Evolutionary conservation across 805 yeast species (phyloP), one percentile per base, ranked within the genome.

Genomic region (Candida vartiovaarae): DNA sequence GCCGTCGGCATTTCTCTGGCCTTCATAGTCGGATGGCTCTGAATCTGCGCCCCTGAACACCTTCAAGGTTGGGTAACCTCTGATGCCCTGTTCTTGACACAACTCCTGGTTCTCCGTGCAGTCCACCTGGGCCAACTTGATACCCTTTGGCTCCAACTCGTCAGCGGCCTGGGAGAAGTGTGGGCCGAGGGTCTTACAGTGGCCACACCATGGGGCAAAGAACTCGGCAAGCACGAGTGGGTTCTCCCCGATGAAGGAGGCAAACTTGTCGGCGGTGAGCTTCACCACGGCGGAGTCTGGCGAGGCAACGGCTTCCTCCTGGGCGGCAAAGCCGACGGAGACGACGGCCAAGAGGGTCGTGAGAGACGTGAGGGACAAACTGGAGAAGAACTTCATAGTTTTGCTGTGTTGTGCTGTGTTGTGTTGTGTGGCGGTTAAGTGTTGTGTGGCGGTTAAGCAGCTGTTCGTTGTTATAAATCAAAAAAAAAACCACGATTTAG

Each of bases 181-280:
- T 32, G 96, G 96, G 9, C 88, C 95, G 52, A 87, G 68, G 40
- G 75, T 76, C 72, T 90, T 88, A 75, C 97, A 90, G 70, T 90
- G 93, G 15, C 96, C 96, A 74, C 97, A 90, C 97, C 98, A 91
- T 62, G 97, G 95, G 15, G 95, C 95, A 63, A 82, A 87, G 67
- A 87, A 87, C 66, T 87, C 95, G 23, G 91, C 84, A 49, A 87
- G 68, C 24, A 87, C 95, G 53, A 90, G 72, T 32, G 88, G 84
- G 69, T 90, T 84, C 44, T 74, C 78, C 39, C 68, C 65, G 51
- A 91, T 66, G 64, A 85, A 87, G 11, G 71, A 63, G 45, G 75
- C 75, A 62, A 86, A 91, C 46, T 74, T 75, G 33, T 73, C 80
- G 23, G 80, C 67, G 33, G 84, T 76, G 51, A 91, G 75, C 62